These are phyloP conservation scores for Lodderomyces metapsilosis DNA, from an alignment of 1,139 yeast species.

Conservation along the genomic window DNA sequence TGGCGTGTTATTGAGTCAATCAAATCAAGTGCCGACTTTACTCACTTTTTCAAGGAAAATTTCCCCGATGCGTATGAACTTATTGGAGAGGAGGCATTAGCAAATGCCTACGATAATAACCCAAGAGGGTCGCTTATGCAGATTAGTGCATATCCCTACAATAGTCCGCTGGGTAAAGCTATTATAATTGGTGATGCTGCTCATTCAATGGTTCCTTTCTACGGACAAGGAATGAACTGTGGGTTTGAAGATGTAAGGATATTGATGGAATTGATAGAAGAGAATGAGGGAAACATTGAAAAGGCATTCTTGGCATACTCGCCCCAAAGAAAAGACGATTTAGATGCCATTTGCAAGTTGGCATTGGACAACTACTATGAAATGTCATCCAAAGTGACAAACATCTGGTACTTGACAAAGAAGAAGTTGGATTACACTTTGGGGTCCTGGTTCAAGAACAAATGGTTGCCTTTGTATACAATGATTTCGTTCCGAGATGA, in stretches of 20 bases:
- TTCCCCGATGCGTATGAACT: constrained; percentile 75
- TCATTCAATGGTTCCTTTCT: constrained; percentile 95
- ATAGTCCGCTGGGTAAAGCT: constrained; percentile 58
- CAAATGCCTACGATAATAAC: constrained; percentile 52
- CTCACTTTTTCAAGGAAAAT: constrained; percentile 53
- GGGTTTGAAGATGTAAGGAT: constrained; percentile 89
- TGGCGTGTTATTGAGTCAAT: constrained; percentile 62
- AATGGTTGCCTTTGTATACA: constrained; percentile 85
- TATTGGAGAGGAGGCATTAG: constrained; percentile 60
- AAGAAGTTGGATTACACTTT: constrained; percentile 67
- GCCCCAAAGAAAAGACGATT: constrained; percentile 56
- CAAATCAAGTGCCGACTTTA: constrained; percentile 40
- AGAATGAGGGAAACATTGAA: constrained; percentile 35
- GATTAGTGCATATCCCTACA: constrained; percentile 66
- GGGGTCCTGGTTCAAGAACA: constrained; percentile 45
- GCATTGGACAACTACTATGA: constrained; percentile 83
- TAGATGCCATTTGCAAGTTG: constrained; percentile 71
- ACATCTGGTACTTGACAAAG: constrained; percentile 59
- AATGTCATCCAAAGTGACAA: constrained; percentile 82
- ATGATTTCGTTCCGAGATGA: constrained; percentile 91
- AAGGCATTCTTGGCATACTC: constrained; percentile 62
- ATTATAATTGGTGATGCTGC: constrained; percentile 90
- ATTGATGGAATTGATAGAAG: constrained; percentile 55
- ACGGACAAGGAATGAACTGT: constrained; percentile 97
- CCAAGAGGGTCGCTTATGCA: constrained; percentile 80